Evolutionary conservation across 257 asterid species (phyloP), one percentile per base, ranked within the genome.

Genomic region (Misopates orontium): DNA sequence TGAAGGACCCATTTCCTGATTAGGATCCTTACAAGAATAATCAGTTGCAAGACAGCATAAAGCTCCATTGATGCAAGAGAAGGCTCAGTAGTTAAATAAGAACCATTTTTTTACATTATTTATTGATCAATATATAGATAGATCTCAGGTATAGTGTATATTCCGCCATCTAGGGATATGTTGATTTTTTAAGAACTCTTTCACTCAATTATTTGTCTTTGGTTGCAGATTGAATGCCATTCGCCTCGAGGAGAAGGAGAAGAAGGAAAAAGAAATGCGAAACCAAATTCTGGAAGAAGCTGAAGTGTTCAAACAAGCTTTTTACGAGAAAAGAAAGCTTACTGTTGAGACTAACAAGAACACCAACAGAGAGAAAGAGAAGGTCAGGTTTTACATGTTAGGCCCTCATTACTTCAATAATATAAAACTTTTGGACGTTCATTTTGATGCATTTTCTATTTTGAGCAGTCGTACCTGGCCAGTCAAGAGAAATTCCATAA

Each of bases 221-320:
- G 68, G 44, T 59, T 76, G 71, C 87, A 93, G 99, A 84, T 85
- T 65, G 75, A 93, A 93, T 70, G 76, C 95, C 41, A 89, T 90
- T 72, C 83, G 95, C 24, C 95, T 90, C 54, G 99, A 88, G 81
- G 99, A 90, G 90, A 93, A 93, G 82, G 99, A 93, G 84, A 90
- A 86, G 83, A 71, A 24, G 80, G 99, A 93, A 78, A 90, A 87
- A 68, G 90, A 85, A 76, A 39, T 77, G 79, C 83, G 97, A 45
- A 84, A 59, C 91, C 91, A 81, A 81, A 93, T 93, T 75, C 63
- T 87, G 62, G 92, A 79, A 70, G 97, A 93, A 76, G 99, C 91
- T 49, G 96, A 93, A 62, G 91, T 69, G 67, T 93, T 64, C 57
- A 87, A 84, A 78, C 75, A 69, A 72, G 86, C 91, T 53, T 93